phyloP scores from a whole-genome alignment of 2,329 filamentous ascomycete species.

The Aphanocladium album region DNA sequence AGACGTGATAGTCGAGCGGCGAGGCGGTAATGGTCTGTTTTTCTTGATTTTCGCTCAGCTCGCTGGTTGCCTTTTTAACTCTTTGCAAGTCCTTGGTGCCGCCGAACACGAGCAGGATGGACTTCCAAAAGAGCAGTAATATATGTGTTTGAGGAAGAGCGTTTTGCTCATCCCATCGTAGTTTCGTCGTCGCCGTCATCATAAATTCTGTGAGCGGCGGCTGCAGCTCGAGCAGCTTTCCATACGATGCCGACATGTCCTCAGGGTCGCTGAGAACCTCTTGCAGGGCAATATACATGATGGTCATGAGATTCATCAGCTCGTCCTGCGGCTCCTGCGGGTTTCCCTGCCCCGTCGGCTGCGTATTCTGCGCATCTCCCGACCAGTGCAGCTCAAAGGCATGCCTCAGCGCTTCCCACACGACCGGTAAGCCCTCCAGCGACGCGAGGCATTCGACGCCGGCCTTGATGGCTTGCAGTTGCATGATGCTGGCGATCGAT shows the following conservation, averaged over 20 bases:
- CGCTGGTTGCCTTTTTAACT: conserved; percentile 67
- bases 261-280: conserved; percentile 48
- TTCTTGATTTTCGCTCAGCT: conserved; percentile 56
- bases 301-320: conserved; percentile 58
- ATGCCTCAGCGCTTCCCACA: conserved; percentile 47
- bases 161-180: conserved; percentile 68
- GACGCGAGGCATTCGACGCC: conserved; percentile 48
- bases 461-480: conserved; percentile 55
- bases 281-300: conserved; percentile 57
- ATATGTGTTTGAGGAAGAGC: conserved; percentile 61
- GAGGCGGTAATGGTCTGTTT: conserved; percentile 86
- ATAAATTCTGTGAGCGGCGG: conserved; percentile 69
- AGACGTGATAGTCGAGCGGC: conserved; percentile 91
- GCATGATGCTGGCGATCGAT: conserved; percentile 48
- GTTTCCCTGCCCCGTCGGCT: conserved; percentile 23
- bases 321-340: conserved; percentile 54
- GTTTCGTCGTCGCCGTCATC: conserved; percentile 60
- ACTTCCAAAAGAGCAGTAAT: conserved; percentile 87
- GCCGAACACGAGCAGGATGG: conserved; percentile 79
- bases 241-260: conserved; percentile 41
- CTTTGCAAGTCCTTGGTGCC: conserved; percentile 67
- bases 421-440: conserved; percentile 43
- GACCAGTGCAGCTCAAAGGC: conserved; percentile 51
- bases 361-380: conserved; percentile 39
- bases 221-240: conserved; percentile 51